phyloP scores from a whole-genome alignment of 2,329 filamentous ascomycete species.

The Fusarium sp. region DNA sequence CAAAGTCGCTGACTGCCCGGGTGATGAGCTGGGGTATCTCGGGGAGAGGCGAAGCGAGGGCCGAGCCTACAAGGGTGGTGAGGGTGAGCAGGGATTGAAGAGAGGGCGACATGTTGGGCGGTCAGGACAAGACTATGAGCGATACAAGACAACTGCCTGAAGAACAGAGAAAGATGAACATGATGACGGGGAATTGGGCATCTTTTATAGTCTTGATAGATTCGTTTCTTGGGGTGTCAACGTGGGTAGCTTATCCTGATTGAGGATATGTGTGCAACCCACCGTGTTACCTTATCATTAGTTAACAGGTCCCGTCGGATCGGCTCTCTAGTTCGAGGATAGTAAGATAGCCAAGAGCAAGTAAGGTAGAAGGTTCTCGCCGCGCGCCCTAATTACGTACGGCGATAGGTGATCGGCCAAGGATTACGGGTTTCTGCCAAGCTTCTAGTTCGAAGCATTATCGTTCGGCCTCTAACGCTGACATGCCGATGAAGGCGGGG shows the following conservation, averaged over 20 bases:
- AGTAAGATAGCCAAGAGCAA: constrained; percentile 6
- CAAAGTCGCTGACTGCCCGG: constrained; percentile 17
- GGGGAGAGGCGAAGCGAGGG: constrained; percentile 22
- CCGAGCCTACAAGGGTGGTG: constrained; percentile 11
- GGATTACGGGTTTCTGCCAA: constrained; percentile 3
- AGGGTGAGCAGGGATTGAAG: constrained; percentile 17
- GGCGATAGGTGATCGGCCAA: constrained; percentile 6
- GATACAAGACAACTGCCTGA: neutral
- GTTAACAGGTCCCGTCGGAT: constrained; percentile 6
- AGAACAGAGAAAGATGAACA: neutral
- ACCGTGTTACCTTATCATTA: constrained; percentile 30
- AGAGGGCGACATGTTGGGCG: constrained; percentile 14
- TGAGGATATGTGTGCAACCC: neutral
- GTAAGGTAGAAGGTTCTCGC: neutral
- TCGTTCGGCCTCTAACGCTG: neutral
- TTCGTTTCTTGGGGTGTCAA: too few relatives aligned
- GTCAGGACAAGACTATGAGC: neutral
- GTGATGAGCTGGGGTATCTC: constrained; percentile 3
- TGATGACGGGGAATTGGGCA: neutral
- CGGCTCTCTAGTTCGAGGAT: neutral
- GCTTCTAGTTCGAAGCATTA: neutral
- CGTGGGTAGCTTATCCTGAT: too few relatives aligned
- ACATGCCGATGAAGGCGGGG: neutral
- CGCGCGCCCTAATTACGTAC: constrained; percentile 14
- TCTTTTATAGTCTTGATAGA: constrained; percentile 12